These are phyloP conservation scores for Pleurozium schreberi DNA, from an alignment of 225 moss, liverwort and hornwort genomes.

Conservation along the genomic window DNA sequence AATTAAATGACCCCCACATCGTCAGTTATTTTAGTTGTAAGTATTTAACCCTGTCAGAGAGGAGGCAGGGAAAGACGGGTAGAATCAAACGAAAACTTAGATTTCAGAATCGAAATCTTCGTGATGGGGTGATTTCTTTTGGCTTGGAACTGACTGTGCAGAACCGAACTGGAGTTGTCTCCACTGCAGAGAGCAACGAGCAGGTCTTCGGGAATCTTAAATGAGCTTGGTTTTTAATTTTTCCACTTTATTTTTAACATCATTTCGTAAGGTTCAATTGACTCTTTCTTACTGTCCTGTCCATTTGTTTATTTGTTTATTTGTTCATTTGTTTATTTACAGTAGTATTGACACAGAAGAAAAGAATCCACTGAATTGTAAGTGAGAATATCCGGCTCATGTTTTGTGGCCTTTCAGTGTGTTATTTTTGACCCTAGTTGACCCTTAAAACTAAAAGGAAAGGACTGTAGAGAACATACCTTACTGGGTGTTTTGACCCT, in stretches of 20 bases:
- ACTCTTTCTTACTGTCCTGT: background rate
- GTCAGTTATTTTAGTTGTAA: background rate
- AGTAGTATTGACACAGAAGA: background rate
- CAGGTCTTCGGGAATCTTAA: background rate
- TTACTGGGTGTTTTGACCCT: background rate
- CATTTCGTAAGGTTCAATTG: background rate
- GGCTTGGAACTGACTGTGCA: background rate
- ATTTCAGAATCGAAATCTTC: background rate
- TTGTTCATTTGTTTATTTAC: background rate
- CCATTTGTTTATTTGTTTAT: background rate
- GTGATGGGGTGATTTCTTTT: background rate
- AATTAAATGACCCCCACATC: too few species aligned
- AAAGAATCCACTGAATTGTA: background rate
- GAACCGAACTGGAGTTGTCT: background rate
- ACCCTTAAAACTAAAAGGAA: background rate
- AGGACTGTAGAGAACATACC: too few species aligned
- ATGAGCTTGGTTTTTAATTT: too few species aligned
- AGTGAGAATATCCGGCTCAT: background rate
- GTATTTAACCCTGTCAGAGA: background rate
- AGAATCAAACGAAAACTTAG: background rate
- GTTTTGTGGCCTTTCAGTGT: background rate
- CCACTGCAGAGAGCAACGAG: background rate
- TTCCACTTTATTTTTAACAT: background rate
- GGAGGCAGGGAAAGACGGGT: too few species aligned
- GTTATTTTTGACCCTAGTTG: background rate